These are phyloP conservation scores for Centella asiatica DNA, from an alignment of 129 eudicot genomes.

Conservation along the genomic window DNA sequence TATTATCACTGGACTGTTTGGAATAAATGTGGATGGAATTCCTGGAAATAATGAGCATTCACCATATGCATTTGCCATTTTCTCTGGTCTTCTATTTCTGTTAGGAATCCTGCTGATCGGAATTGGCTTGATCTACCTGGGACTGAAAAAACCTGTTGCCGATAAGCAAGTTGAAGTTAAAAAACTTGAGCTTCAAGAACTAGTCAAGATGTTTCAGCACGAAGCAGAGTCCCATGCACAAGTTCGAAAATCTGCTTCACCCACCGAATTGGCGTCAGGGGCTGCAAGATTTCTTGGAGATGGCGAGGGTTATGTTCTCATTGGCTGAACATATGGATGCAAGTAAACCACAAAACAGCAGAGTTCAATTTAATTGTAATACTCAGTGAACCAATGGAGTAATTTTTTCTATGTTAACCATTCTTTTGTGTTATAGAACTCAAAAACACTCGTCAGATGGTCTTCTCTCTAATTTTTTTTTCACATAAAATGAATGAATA, in stretches of 20 bases:
- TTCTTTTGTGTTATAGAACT: too few species aligned
- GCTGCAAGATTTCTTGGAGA: constrained; percentile 20
- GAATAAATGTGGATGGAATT: constrained; percentile 72
- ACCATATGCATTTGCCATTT: constrained; percentile 50
- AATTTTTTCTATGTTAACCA: too few species aligned
- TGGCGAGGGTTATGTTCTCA: constrained; percentile 31
- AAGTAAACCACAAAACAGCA: background rate
- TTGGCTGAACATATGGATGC: constrained; percentile 21
- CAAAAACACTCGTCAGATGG: too few species aligned
- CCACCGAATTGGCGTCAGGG: constrained; percentile 6
- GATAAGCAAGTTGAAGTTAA: constrained; percentile 54
- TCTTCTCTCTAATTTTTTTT: too few species aligned
- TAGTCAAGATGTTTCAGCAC: constrained; percentile 55
- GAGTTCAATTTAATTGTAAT: background rate
- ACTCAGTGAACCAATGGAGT: too few species aligned
- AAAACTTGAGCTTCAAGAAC: constrained; percentile 50
- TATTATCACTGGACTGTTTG: constrained; percentile 50
- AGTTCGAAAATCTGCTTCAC: constrained; percentile 37
- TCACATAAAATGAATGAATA: too few species aligned
- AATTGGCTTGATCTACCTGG: constrained; percentile 55
- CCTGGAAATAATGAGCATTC: constrained; percentile 49
- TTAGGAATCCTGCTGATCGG: constrained; percentile 41
- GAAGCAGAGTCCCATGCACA: constrained; percentile 67
- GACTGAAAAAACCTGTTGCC: constrained; percentile 38
- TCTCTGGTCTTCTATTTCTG: constrained; percentile 36